Percentiles rank a stretch among this genome's conserved stretches.
Conservation (phyloP, 768 basidiomycete genomes). For the Exidia glandulosa region DNA sequence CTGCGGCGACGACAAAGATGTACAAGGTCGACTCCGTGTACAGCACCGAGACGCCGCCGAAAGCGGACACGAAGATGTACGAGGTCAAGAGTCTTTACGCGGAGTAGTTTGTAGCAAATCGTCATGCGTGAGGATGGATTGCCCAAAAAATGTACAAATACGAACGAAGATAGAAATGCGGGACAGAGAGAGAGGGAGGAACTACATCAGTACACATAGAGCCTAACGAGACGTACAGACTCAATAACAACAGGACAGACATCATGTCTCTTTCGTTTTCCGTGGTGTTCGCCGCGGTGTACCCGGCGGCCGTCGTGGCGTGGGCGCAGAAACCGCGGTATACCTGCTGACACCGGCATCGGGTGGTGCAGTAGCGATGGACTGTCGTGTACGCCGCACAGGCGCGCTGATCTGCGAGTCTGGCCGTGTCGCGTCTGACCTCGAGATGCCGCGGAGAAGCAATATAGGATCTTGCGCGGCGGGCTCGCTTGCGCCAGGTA, state of each 20-base stretch:
- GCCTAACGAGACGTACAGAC: neutral
- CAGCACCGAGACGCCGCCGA: conserved; percentile 30
- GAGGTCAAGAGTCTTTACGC: conserved; percentile 51
- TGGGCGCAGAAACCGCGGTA: conserved; percentile 39
- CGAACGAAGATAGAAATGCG: neutral
- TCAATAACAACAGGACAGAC: too few species aligned
- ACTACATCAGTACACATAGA: neutral
- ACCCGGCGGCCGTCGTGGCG: conserved; percentile 47
- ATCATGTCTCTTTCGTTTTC: neutral
- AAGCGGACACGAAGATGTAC: conserved; percentile 55
- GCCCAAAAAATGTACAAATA: neutral
- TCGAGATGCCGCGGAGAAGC: conserved; percentile 54
- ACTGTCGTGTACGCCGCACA: conserved; percentile 31
- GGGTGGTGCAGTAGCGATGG: conserved; percentile 18
- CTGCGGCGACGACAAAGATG: conserved; percentile 39
- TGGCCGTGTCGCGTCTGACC: conserved; percentile 55
- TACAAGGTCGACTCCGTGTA: conserved; percentile 63
- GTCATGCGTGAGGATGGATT: too few species aligned
- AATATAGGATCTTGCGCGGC: conserved; percentile 35
- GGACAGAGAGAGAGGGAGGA: neutral
- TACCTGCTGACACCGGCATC: conserved; percentile 32
- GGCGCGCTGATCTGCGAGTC: conserved; percentile 53
- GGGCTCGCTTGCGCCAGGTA: conserved; percentile 21
- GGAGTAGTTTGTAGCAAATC: too few species aligned
- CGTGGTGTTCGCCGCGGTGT: conserved; percentile 40